phyloP scores from a whole-genome alignment of 2,329 filamentous ascomycete genomes.

The Erysiphe pulchra region DNA sequence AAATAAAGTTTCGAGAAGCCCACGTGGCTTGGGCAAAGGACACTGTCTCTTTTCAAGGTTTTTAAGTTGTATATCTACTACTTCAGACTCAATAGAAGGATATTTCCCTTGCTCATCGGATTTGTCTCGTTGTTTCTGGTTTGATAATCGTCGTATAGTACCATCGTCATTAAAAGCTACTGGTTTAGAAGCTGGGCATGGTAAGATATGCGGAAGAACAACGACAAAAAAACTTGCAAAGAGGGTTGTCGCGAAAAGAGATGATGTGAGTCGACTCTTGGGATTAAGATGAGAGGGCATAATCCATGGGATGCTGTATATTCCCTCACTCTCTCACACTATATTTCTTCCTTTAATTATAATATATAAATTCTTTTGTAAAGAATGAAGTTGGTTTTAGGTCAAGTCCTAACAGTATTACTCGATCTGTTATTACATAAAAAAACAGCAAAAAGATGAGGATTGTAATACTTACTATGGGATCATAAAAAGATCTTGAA shows the following conservation, averaged over 20 bases:
- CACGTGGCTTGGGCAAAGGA: slow-evolving; percentile 73
- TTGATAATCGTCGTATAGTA: slow-evolving; percentile 7
- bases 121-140: slow-evolving; percentile 18
- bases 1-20: slow-evolving; percentile 48
- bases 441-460: too few relatives aligned
- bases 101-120: slow-evolving; percentile 10
- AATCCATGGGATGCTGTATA: slow-evolving; percentile 6
- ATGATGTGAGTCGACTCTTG: slow-evolving; percentile 75
- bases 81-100: slow-evolving; percentile 2
- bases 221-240: slow-evolving; percentile 81
- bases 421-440: too few relatives aligned
- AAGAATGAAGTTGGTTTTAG: too few relatives aligned
- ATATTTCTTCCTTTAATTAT: too few relatives aligned
- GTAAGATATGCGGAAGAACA: slow-evolving; percentile 65
- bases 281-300: slow-evolving; percentile 81
- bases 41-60: slow-evolving; percentile 39
- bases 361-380: too few relatives aligned
- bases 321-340: too few relatives aligned
- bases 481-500: too few relatives aligned
- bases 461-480: too few relatives aligned
- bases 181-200: slow-evolving; percentile 56
- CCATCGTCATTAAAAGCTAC: slow-evolving; percentile 40
- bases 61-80: slow-evolving; percentile 14
- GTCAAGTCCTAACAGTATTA: too few relatives aligned
- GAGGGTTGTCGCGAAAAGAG: slow-evolving; percentile 83